These are phyloP conservation scores for Marasmius oreades DNA, from an alignment of 1,284 basidiomycete genomes.

Conservation along the genomic window DNA sequence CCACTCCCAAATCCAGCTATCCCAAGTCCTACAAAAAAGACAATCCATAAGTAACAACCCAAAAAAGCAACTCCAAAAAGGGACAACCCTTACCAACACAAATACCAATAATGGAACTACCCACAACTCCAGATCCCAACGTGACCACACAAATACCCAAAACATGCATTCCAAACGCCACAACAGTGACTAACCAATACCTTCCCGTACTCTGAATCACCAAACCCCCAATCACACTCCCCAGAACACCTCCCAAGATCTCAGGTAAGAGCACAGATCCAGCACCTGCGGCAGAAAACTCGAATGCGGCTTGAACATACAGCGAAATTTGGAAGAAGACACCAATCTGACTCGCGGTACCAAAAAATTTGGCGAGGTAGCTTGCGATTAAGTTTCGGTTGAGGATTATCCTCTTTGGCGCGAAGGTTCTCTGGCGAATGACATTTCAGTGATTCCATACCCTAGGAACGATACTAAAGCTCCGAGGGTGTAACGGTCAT, in stretches of 20 bases:
- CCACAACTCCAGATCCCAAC: conserved; percentile 35
- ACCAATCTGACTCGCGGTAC: conserved; percentile 39
- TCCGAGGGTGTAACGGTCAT: conserved; percentile 32
- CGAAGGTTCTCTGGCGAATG: conserved; percentile 55
- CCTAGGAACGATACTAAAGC: conserved; percentile 30
- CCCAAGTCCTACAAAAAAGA: neutral
- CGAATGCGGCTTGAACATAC: conserved; percentile 54
- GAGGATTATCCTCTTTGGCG: conserved; percentile 49
- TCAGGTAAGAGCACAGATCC: conserved; percentile 48
- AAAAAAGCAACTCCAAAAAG: conserved; percentile 37
- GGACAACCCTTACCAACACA: conserved; percentile 39
- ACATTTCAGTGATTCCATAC: conserved; percentile 39
- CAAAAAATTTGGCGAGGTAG: conserved; percentile 57
- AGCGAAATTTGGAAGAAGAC: conserved; percentile 53
- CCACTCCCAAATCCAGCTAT: conserved; percentile 4
- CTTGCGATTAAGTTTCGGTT: conserved; percentile 47
- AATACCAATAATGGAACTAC: conserved; percentile 34
- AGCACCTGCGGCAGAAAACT: conserved; percentile 41
- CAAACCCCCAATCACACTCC: conserved; percentile 49
- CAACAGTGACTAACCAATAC: conserved; percentile 49
- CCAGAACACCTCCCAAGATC: conserved; percentile 42
- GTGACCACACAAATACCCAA: conserved; percentile 36
- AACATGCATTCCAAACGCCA: conserved; percentile 35
- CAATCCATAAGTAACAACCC: conserved; percentile 46
- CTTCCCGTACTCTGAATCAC: conserved; percentile 56